Conservation (phyloP, 805 yeast species). For the Lachancea lanzarotensis region DNA sequence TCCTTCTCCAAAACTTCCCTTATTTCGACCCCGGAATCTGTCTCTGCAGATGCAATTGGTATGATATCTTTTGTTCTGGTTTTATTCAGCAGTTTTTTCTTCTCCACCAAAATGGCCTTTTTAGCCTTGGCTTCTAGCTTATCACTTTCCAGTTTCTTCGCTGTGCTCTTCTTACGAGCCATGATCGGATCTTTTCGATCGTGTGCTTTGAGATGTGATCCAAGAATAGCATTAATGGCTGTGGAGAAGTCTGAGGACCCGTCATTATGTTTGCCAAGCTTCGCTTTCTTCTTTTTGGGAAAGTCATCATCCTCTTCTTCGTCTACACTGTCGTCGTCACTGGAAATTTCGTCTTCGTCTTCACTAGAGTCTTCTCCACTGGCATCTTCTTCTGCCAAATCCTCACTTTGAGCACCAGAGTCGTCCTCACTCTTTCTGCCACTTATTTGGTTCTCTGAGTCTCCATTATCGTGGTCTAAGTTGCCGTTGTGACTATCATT, state of each 20-base stretch:
- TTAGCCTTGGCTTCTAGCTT: slow-evolving; percentile 81
- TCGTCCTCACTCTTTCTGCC: slow-evolving; percentile 4
- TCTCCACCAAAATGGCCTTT: slow-evolving; percentile 61
- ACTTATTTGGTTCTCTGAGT: background rate
- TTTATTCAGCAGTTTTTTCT: slow-evolving; percentile 57
- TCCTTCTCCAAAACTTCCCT: slow-evolving; percentile 61
- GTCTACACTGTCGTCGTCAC: slow-evolving; percentile 16
- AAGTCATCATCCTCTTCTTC: slow-evolving; percentile 35
- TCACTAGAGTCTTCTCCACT: slow-evolving; percentile 10
- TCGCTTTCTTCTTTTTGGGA: slow-evolving; percentile 47
- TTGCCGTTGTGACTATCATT: too few relatives aligned
- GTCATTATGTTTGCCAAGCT: slow-evolving; percentile 52
- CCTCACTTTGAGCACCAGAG: background rate
- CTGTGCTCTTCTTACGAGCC: slow-evolving; percentile 68
- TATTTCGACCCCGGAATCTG: slow-evolving; percentile 34
- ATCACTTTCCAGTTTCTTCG: slow-evolving; percentile 70
- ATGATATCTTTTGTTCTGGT: slow-evolving; percentile 62
- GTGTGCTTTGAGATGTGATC: slow-evolving; percentile 81
- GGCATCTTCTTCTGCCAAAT: slow-evolving; percentile 2
- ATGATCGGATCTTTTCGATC: slow-evolving; percentile 85
- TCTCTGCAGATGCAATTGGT: slow-evolving; percentile 54
- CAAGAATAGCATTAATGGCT: slow-evolving; percentile 78
- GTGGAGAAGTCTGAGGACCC: slow-evolving; percentile 73
- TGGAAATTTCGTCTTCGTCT: slow-evolving; percentile 16
- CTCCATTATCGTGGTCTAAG: too few relatives aligned